Base-by-base conservation (phyloP, 306 rosid genomes). In the Argentina anserina region DNA sequence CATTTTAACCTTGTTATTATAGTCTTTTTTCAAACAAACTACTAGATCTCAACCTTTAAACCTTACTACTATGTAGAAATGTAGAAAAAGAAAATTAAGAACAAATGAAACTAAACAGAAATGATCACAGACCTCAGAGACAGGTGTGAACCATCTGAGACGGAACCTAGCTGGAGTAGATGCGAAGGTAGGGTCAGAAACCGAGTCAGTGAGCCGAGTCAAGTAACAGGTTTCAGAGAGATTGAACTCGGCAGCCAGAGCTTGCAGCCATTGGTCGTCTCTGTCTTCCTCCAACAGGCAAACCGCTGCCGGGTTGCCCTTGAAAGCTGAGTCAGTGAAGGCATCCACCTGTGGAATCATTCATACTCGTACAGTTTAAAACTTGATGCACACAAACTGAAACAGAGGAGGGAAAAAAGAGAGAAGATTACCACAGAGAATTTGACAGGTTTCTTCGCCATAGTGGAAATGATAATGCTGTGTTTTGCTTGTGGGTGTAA, bases 71-170 rank as follows among this genome's bases (percentile, higher is more conserved):
- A 33, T 0, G 36, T 33, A 33, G 36, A 33, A 3, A 3, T 69
- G 61, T 20, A n/a, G 26, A n/a, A 17, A 31, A 17, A 33, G 5
- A 14, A 2, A 70, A 33, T 33, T 50, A 11, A 34, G 26, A 69
- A 69, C 63, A 34, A 69, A 36, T 4, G 6, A 36, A 50, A 49
- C 14, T n/a, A 34, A 49, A 7, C 25, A 69, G 31, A 47, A 1
- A 34, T 34, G 62, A 50, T 21, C 3, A 49, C 46, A 67, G 69
- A 90, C 92, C 91, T 90, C 98, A 73, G 60, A 0, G 53, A 80
- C 55, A 71, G 90, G 96, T 78, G 96, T 84, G 81, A 90, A 93
- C 97, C 96, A 93, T 87, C 93, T 83, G 76, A 93, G 96, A 34
- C 34, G 21, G 66, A 86, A 90, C 79, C 87, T 85, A 11, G 64